phyloP scores from a whole-genome alignment of 495 filamentous ascomycete genomes.

The Aspergillus campestris region DNA sequence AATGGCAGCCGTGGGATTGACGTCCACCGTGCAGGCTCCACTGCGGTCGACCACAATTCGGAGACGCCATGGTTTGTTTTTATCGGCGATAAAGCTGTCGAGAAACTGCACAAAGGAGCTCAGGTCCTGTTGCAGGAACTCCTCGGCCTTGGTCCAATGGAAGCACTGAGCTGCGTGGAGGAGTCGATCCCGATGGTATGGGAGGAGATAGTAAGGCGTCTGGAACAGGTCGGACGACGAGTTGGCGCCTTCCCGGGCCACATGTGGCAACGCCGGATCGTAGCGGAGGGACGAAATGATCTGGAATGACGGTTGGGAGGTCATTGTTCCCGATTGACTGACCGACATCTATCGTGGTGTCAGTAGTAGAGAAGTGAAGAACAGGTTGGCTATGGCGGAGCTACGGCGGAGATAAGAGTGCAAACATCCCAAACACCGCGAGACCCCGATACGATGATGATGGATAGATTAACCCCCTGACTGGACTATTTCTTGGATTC shows the following conservation, averaged over 20 bases:
- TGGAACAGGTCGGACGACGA: constrained; percentile 27
- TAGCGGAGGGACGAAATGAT: constrained; percentile 70
- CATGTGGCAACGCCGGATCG: constrained; percentile 52
- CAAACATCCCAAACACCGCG: no score
- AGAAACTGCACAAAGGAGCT: constrained; percentile 19
- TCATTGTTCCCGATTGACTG: not conserved
- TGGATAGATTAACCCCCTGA: no score
- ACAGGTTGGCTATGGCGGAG: no score
- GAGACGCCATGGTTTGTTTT: constrained; percentile 37
- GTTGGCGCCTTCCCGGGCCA: constrained; percentile 28
- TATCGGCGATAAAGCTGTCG: constrained; percentile 28
- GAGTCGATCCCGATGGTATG: constrained; percentile 76
- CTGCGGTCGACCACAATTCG: constrained; percentile 44
- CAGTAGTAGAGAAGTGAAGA: constrained; percentile 16
- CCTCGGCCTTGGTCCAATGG: constrained; percentile 39
- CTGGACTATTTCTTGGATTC: no score
- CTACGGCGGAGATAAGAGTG: no score
- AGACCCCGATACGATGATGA: no score
- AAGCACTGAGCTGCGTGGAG: constrained; percentile 64
- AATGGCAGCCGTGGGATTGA: constrained; percentile 38
- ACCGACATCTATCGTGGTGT: constrained; percentile 17
- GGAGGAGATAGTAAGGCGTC: constrained; percentile 76
- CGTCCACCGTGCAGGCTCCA: constrained; percentile 43
- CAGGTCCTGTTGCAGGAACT: constrained; percentile 24
- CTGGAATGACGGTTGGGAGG: constrained; percentile 29